Base-by-base conservation (phyloP, 164 flowering plant species). In the Santalum album region DNA sequence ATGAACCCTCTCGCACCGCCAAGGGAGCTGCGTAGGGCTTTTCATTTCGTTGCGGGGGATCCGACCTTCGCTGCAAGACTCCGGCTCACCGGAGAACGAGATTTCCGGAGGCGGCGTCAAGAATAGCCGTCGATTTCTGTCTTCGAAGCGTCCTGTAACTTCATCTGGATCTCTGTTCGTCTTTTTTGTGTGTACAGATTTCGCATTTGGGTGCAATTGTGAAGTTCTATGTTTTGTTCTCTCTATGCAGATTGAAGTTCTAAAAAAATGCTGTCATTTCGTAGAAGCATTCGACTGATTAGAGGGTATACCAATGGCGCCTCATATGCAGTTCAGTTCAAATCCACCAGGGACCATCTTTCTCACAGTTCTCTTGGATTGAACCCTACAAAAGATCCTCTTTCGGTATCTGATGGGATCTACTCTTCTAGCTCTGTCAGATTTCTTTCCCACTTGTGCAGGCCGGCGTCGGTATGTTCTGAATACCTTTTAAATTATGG, bases 211-310 rank as follows among this genome's bases (percentile, higher is more conserved):
- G 16, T 19, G 45, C 16, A 17, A 2, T 9, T 42, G 2, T 17
- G 14, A 21, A 20, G 25, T 45, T 6, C 21, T 0, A 38, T 12
- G 3, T 38, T 38, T 38, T 38, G 9, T 20, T 45, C 12, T n/a
- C 16, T 45, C 7, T 45, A 1, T 21, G 49, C 25, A 45, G 49
- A 22, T 45, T 45, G 2, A 23, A 0, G 27, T 17, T 36, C 21
- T 15, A 39, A 51, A 61, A 69, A 65, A 69, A 69, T 69, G 72
- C 69, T 56, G 36, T 69, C 65, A 53, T 32, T 60, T 25, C 59
- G 49, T 17, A 56, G 65, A 20, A 57, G 57, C 35, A 25, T 56
- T 43, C 58, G 59, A 17, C 17, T 40, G 38, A 34, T 40, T 44
- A 35, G 57, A 17, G 45, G 51, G 25, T 56, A 42, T 44, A 23